A percentile compares a stretch with the other conserved stretches of the same genome.
These are phyloP conservation scores for Penicillium frequentans DNA, from an alignment of 2,329 filamentous ascomycete species.

Conservation along the genomic window DNA sequence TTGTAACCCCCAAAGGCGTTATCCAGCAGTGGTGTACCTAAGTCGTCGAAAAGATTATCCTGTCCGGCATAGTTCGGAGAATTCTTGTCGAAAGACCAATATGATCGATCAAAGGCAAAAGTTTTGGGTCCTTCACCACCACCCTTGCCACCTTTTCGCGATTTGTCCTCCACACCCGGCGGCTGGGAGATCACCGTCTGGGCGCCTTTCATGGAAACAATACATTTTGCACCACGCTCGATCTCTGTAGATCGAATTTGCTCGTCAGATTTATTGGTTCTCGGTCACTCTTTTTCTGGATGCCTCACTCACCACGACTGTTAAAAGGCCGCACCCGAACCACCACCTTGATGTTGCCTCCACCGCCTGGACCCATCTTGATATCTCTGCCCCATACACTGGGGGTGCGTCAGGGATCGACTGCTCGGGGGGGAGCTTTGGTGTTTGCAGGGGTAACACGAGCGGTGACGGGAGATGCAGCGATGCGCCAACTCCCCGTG, in stretches of 20 bases:
- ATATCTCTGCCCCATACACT: constrained; percentile 38
- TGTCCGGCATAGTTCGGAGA: constrained; percentile 86
- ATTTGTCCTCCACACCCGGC: constrained; percentile 56
- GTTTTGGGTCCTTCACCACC: constrained; percentile 70
- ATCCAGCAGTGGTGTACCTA: constrained; percentile 87
- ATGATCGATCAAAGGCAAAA: constrained; percentile 95
- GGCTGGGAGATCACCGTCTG: constrained; percentile 86
- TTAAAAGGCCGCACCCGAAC: constrained; percentile 96
- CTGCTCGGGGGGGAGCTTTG: neutral
- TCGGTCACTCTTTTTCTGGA: neutral
- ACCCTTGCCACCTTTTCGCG: constrained; percentile 60
- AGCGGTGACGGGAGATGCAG: constrained; percentile 23
- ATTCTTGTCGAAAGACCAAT: constrained; percentile 92
- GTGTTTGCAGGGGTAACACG: constrained; percentile 13
- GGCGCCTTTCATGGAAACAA: constrained; percentile 91
- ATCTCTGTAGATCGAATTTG: constrained; percentile 61
- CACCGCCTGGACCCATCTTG: constrained; percentile 69
- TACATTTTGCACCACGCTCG: constrained; percentile 90
- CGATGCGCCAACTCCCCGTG: constrained; percentile 34
- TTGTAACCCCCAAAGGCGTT: constrained; percentile 99
- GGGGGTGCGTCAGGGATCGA: constrained; percentile 15
- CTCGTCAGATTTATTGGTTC: constrained; percentile 6
- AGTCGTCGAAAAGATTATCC: constrained; percentile 80
- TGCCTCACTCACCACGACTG: constrained; percentile 68
- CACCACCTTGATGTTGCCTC: constrained; percentile 99